phyloP scores from a whole-genome alignment of 169 alveolate species.

The Plasmodium gaboni region DNA sequence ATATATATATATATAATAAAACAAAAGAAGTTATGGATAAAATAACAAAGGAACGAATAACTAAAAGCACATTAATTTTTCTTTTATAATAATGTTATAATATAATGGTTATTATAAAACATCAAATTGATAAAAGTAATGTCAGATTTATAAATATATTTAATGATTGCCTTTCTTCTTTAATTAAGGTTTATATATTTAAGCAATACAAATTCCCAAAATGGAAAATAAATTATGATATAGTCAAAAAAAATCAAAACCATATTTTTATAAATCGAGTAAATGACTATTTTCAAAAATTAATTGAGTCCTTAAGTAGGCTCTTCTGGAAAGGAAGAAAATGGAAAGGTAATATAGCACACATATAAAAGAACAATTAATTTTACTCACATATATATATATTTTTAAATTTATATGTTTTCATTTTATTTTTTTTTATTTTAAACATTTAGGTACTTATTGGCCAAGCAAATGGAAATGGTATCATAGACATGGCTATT shows the following conservation, averaged over 20 bases:
- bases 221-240: constrained; percentile 20
- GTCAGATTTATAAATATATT: constrained; percentile 30
- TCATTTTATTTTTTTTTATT: too few relatives aligned
- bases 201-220: constrained; percentile 22
- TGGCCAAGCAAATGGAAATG: constrained; percentile 91
- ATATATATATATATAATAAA: too few relatives aligned
- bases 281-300: constrained; percentile 41
- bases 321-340: constrained; percentile 74
- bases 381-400: too few relatives aligned
- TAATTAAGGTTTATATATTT: constrained; percentile 28
- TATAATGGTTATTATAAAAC: constrained; percentile 62
- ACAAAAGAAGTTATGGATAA: too few relatives aligned
- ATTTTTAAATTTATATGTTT: too few relatives aligned
- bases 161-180: constrained; percentile 23
- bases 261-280: constrained; percentile 34
- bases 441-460: constrained; percentile 73
- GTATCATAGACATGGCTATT: constrained; percentile 92
- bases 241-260: constrained; percentile 16
- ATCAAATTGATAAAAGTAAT: constrained; percentile 24
- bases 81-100: not conserved
- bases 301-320: constrained; percentile 38
- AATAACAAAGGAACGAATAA: too few relatives aligned
- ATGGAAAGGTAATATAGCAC: constrained; percentile 65
- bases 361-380: not conserved
- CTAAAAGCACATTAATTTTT: too few relatives aligned